Evolutionary conservation across 306 rosid genomes (phyloP).

Genomic region (Malus orientalis): DNA sequence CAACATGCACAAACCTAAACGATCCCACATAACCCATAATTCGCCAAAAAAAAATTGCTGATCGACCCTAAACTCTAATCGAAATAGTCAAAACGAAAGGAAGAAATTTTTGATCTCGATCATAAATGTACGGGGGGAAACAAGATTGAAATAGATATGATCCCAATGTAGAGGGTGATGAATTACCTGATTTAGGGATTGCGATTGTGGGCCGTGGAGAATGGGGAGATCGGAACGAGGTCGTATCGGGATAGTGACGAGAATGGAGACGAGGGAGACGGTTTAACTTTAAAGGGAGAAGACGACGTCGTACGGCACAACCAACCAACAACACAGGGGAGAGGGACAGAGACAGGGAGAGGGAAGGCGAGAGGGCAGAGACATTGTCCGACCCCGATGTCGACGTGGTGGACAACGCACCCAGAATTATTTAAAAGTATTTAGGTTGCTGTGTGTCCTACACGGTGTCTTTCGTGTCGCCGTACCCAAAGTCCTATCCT

Average conservation of each 20-base stretch:
- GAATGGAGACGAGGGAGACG: neutral
- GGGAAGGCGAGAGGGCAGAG: neutral
- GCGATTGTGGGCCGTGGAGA: constrained; percentile 1
- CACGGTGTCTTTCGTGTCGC: neutral
- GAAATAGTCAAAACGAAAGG: neutral
- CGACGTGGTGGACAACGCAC: constrained; percentile 10
- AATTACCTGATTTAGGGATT: constrained; percentile 14
- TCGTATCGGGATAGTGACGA: neutral
- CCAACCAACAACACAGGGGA: neutral
- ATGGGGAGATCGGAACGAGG: constrained; percentile 5
- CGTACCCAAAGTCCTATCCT: neutral
- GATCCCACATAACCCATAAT: neutral
- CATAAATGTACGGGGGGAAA: neutral
- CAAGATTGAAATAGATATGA: neutral
- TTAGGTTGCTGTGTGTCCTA: neutral
- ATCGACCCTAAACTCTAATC: neutral
- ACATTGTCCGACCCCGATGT: constrained; percentile 19
- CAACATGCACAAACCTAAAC: neutral
- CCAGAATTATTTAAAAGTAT: neutral
- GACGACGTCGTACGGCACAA: constrained; percentile 14
- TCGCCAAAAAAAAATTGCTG: neutral
- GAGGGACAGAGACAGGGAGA: too few species aligned
- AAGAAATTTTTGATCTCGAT: neutral
- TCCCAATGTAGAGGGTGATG: constrained; percentile 1
- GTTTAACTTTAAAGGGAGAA: neutral